A percentile compares a stretch with the other conserved stretches of the same genome.
These are phyloP conservation scores for Murraya paniculata DNA, from an alignment of 345 rosid genomes.

Conservation along the genomic window DNA sequence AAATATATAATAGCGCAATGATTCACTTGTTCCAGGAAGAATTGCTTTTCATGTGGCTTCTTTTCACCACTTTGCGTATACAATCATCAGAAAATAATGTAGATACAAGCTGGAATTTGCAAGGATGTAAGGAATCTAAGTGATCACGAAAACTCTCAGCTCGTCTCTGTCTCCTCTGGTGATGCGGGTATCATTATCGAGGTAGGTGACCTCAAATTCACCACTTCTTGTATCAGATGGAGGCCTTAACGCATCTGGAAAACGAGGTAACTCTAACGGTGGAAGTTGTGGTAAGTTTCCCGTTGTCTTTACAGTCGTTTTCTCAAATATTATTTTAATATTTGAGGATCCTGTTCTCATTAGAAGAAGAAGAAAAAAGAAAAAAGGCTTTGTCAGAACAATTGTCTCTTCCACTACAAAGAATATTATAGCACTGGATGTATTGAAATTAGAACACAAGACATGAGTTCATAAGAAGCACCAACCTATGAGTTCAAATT, in stretches of 20 bases:
- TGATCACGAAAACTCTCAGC: slow-evolving; percentile 70
- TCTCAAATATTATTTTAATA: slow-evolving; percentile 70
- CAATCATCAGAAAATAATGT: background rate
- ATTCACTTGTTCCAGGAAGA: background rate
- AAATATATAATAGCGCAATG: background rate
- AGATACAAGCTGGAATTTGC: background rate
- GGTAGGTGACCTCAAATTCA: slow-evolving; percentile 76
- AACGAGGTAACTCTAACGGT: slow-evolving; percentile 64
- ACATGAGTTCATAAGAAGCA: background rate
- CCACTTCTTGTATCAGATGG: slow-evolving; percentile 61
- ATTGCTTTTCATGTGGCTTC: background rate
- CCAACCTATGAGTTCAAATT: slow-evolving; percentile 79
- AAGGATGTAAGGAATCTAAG: slow-evolving; percentile 22
- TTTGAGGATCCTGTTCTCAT: slow-evolving; percentile 57
- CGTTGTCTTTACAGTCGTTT: slow-evolving; percentile 70
- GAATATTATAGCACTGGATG: background rate
- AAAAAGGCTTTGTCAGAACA: background rate
- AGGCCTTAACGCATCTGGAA: slow-evolving; percentile 73
- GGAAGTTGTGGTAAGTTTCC: slow-evolving; percentile 80
- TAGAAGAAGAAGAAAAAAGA: slow-evolving; percentile 7
- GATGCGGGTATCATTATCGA: slow-evolving; percentile 63
- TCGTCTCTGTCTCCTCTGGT: slow-evolving; percentile 90
- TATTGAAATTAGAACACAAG: background rate
- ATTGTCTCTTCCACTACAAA: background rate
- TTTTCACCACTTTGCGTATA: background rate